Evolutionary conservation across 192 early-diverging fungal species (phyloP).

Genomic region (Mortierella antarctica): DNA sequence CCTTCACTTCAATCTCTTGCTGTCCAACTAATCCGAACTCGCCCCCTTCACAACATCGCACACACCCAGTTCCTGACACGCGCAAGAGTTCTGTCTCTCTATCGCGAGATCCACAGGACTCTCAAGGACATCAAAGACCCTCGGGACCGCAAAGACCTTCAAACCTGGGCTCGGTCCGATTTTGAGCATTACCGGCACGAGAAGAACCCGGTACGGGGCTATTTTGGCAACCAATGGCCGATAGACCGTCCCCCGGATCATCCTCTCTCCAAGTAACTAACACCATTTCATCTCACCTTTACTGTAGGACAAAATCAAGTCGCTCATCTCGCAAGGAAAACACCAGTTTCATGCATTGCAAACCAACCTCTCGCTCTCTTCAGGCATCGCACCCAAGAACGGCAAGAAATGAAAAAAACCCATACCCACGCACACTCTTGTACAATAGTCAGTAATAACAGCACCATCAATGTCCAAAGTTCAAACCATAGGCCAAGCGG

Average conservation of each 20-base stretch:
- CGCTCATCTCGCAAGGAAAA: conserved; percentile 48
- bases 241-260: background rate
- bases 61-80: conserved; percentile 43
- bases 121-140: conserved; percentile 41
- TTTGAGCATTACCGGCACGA: conserved; percentile 51
- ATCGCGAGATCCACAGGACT: conserved; percentile 43
- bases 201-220: conserved; percentile 31
- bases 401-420: conserved; percentile 13
- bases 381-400: conserved; percentile 18
- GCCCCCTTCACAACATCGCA: background rate
- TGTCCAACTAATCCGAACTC: background rate
- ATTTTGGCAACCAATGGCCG: background rate
- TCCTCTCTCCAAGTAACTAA: background rate
- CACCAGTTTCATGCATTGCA: conserved; percentile 47
- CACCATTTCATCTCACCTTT: too few relatives aligned
- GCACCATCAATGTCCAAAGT: background rate
- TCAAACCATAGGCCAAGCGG: background rate
- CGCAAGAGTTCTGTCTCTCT: conserved; percentile 40
- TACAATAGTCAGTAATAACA: background rate
- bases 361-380: conserved; percentile 40
- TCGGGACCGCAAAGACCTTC: conserved; percentile 37
- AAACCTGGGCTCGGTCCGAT: conserved; percentile 45
- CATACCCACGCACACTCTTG: background rate
- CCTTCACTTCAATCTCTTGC: background rate
- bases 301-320: conserved; percentile 51